Evolutionary conservation across 2,329 filamentous ascomycete species (phyloP).

Genomic region (Apiospora koreana): DNA sequence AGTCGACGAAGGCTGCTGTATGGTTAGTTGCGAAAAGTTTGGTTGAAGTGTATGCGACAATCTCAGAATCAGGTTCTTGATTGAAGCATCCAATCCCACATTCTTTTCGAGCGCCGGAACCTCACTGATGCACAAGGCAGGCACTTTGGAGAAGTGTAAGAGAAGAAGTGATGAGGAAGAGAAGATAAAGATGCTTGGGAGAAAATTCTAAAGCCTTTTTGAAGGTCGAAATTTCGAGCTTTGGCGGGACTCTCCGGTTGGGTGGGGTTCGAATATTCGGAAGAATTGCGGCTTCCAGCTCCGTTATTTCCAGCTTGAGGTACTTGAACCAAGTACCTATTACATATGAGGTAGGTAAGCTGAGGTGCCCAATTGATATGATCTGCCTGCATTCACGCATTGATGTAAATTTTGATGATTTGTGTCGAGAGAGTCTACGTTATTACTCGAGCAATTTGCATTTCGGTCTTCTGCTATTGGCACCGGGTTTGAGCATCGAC

Average conservation of each 20-base stretch:
- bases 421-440: too few relatives aligned
- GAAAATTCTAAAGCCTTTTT: constrained; percentile 13
- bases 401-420: not conserved
- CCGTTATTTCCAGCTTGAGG: not conserved
- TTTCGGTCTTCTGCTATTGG: not conserved
- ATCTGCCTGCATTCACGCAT: not conserved
- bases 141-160: not conserved
- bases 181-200: constrained; percentile 15
- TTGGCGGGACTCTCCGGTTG: not conserved
- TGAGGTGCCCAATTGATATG: not conserved
- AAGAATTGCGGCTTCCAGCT: constrained; percentile 5
- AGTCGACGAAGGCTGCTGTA: not conserved
- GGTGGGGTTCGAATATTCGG: not conserved
- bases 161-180: constrained; percentile 10
- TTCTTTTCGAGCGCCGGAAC: not conserved
- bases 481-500: not conserved
- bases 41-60: not conserved
- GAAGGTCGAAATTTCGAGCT: constrained; percentile 2
- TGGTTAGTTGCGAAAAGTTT: not conserved
- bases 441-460: too few relatives aligned
- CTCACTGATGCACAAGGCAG: not conserved
- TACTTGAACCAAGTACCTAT: not conserved
- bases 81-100: not conserved
- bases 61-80: not conserved
- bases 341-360: too few relatives aligned